phyloP scores from a whole-genome alignment of 2,329 filamentous ascomycete genomes.

The Corynespora cassiicola region DNA sequence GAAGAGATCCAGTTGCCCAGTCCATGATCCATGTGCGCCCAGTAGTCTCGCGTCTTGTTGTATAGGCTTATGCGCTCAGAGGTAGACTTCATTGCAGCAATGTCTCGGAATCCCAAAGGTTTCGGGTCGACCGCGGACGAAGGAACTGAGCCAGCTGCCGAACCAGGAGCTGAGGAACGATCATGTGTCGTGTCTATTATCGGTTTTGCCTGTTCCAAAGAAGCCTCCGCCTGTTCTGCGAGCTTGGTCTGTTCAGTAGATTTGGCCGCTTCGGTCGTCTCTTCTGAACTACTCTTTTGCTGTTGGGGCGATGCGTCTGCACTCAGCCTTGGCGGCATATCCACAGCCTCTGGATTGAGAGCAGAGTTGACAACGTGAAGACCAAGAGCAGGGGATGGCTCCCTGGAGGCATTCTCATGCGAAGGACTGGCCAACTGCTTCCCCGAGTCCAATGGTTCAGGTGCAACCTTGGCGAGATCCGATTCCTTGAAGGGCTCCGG shows the following conservation, averaged over 20 bases:
- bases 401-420: conserved; percentile 11
- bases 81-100: conserved; percentile 71
- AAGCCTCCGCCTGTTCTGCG: too few relatives aligned
- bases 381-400: conserved; percentile 33
- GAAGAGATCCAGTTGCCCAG: conserved; percentile 66
- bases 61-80: conserved; percentile 76
- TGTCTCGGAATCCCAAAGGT: conserved; percentile 73
- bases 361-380: conserved; percentile 54
- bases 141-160: conserved; percentile 10
- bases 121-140: too few relatives aligned
- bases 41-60: conserved; percentile 73
- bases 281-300: too few relatives aligned
- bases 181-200: not conserved
- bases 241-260: not conserved
- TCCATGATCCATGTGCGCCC: conserved; percentile 76
- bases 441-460: conserved; percentile 20
- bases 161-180: conserved; percentile 5
- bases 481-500: conserved; percentile 26
- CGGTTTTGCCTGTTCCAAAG: too few relatives aligned
- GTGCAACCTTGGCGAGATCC: conserved; percentile 17
- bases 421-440: conserved; percentile 23
- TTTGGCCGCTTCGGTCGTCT: not conserved
- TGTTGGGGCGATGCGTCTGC: conserved; percentile 22
- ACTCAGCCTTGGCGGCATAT: conserved; percentile 42
- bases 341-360: conserved; percentile 43